These are phyloP conservation scores for Trypanosoma conorhini DNA, from an alignment of 208 protist genomes.

Conservation along the genomic window DNA sequence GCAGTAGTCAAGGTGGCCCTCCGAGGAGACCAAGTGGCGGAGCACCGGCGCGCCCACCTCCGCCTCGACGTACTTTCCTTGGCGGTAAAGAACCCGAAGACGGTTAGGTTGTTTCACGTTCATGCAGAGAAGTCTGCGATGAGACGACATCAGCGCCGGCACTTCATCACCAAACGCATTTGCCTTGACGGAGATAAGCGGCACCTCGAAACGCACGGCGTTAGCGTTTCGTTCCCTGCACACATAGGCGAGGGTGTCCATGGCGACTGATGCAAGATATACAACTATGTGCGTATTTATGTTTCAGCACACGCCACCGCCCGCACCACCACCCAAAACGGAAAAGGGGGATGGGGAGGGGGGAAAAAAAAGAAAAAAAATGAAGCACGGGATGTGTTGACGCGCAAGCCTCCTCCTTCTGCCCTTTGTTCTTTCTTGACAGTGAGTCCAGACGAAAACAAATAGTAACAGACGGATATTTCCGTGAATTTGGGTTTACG, in stretches of 20 bases:
- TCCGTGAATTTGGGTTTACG: not conserved
- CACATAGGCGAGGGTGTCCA: constrained; percentile 71
- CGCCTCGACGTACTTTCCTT: constrained; percentile 69
- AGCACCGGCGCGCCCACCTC: constrained; percentile 48
- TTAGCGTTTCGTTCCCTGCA: constrained; percentile 56
- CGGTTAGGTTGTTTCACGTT: constrained; percentile 81
- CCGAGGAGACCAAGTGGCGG: constrained; percentile 60
- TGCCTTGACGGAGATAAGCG: constrained; percentile 69
- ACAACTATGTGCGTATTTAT: constrained; percentile 5
- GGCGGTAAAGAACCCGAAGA: constrained; percentile 71
- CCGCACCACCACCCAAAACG: not conserved
- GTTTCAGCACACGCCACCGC: not conserved
- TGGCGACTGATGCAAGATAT: constrained; percentile 22
- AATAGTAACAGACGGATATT: not conserved
- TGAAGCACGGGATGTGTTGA: not conserved
- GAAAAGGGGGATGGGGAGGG: not conserved
- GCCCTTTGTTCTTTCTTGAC: not conserved
- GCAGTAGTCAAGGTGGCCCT: constrained; percentile 45
- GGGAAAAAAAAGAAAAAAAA: not conserved
- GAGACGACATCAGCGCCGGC: constrained; percentile 55
- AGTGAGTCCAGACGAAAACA: not conserved
- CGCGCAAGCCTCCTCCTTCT: not conserved
- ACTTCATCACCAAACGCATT: constrained; percentile 45
- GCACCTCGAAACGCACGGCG: constrained; percentile 60
- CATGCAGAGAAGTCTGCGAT: constrained; percentile 78